A percentile compares a stretch with the other conserved stretches of the same genome.
These are phyloP conservation scores for Neonectria magnoliae DNA, from an alignment of 2,329 filamentous ascomycete genomes.

Conservation along the genomic window DNA sequence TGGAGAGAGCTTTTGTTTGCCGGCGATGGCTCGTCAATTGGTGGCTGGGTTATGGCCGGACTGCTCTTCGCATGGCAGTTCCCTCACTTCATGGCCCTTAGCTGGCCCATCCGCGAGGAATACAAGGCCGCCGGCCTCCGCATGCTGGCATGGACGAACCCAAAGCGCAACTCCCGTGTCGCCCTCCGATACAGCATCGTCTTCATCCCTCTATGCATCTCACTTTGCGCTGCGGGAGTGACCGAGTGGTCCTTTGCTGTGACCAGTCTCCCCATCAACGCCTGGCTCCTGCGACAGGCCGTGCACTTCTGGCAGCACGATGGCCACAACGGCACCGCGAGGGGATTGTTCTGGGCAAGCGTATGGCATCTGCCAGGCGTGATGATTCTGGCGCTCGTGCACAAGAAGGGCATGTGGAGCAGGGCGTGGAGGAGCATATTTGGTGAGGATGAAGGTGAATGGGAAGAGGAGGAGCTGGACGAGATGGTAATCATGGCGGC, in stretches of 20 bases:
- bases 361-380: slow-evolving; percentile 95
- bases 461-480: slow-evolving; percentile 65
- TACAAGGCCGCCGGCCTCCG: slow-evolving; percentile 77
- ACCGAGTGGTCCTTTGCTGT: slow-evolving; percentile 87
- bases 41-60: slow-evolving; percentile 88
- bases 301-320: slow-evolving; percentile 82
- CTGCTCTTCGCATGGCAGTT: slow-evolving; percentile 97
- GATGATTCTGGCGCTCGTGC: slow-evolving; percentile 87
- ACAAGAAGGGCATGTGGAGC: slow-evolving; percentile 93
- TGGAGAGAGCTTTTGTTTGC: slow-evolving; percentile 83
- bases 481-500: slow-evolving; percentile 52
- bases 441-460: slow-evolving; percentile 68
- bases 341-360: slow-evolving; percentile 94
- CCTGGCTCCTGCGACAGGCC: slow-evolving; percentile 85
- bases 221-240: slow-evolving; percentile 79
- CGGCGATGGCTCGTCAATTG: slow-evolving; percentile 68
- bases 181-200: slow-evolving; percentile 85
- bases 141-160: slow-evolving; percentile 89
- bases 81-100: slow-evolving; percentile 95
- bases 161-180: slow-evolving; percentile 84
- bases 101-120: slow-evolving; percentile 88
- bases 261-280: slow-evolving; percentile 84
- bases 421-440: slow-evolving; percentile 78
- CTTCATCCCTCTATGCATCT: slow-evolving; percentile 88
- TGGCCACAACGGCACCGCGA: slow-evolving; percentile 82